Evolutionary conservation across 139 green algal genomes (phyloP).

Genomic region (Parachlorella kessleri): DNA sequence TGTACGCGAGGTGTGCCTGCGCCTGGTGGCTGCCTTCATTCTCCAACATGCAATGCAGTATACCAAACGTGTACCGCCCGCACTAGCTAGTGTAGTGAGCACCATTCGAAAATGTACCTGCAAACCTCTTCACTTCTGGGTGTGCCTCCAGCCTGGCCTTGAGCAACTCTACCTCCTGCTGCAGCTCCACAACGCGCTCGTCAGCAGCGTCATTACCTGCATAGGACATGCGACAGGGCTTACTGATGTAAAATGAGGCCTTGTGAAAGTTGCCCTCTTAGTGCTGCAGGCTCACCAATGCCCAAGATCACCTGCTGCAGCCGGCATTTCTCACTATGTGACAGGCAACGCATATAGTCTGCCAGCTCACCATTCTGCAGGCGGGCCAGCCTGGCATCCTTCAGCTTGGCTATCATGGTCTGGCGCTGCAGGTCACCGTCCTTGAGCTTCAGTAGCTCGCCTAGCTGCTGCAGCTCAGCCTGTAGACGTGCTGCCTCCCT

Average conservation of each 20-base stretch:
- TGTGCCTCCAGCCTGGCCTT: constrained; percentile 39
- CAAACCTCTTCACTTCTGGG: constrained; percentile 59
- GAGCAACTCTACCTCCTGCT: constrained; percentile 42
- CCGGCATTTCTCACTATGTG: too few relatives aligned
- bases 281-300: too few relatives aligned
- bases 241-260: too few relatives aligned
- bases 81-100: too few relatives aligned
- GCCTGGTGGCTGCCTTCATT: too few relatives aligned
- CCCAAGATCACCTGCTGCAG: neutral
- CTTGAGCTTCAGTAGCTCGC: constrained; percentile 37
- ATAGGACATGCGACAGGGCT: too few relatives aligned
- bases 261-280: too few relatives aligned
- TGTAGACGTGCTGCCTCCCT: constrained; percentile 41
- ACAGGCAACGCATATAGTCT: too few relatives aligned
- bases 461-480: constrained; percentile 52
- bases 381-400: constrained; percentile 44
- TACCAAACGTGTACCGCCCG: too few relatives aligned
- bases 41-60: too few relatives aligned
- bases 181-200: constrained; percentile 22
- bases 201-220: constrained; percentile 1
- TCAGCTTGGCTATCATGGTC: constrained; percentile 57
- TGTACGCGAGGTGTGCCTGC: too few relatives aligned
- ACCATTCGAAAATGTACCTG: too few relatives aligned
- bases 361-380: constrained; percentile 36
- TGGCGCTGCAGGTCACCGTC: constrained; percentile 54